These are phyloP conservation scores for Neurospora tetrasperma DNA, from an alignment of 495 filamentous ascomycete species.

Conservation along the genomic window DNA sequence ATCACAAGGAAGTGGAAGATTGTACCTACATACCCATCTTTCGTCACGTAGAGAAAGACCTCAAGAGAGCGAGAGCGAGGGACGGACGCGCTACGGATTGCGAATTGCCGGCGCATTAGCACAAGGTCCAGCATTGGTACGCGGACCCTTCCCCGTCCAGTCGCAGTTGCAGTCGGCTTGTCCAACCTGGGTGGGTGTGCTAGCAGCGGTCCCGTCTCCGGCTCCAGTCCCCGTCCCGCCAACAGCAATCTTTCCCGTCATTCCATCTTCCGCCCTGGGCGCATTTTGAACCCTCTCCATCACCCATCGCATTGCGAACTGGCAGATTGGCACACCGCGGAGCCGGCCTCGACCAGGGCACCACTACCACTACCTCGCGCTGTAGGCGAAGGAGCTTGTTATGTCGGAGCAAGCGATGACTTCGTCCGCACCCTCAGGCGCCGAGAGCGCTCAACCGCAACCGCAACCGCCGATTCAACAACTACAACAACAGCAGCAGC, in stretches of 20 bases:
- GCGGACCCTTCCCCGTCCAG: not conserved
- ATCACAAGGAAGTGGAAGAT: not conserved
- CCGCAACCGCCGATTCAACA: not conserved
- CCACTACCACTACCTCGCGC: not conserved
- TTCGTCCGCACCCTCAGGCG: constrained; percentile 22
- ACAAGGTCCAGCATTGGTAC: not conserved
- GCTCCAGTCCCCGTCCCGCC: not conserved
- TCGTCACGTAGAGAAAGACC: not conserved
- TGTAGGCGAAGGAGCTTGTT: constrained; percentile 29
- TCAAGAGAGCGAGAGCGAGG: not conserved
- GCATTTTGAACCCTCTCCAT: not conserved
- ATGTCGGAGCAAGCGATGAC: constrained; percentile 23
- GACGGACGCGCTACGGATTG: not conserved
- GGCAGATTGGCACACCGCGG: not conserved
- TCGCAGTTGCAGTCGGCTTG: not conserved
- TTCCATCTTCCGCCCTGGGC: not conserved
- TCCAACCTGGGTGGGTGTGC: not conserved
- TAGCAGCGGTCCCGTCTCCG: not conserved
- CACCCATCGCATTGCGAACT: not conserved
- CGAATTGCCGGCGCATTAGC: not conserved
- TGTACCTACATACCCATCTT: not conserved
- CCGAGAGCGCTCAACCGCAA: constrained; percentile 4
- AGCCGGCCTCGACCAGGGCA: constrained; percentile 3
- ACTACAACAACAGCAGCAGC: not conserved
- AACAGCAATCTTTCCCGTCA: not conserved